Evolutionary conservation across 2,329 filamentous ascomycete species (phyloP), one percentile per base, ranked within the genome.

Genomic region (Xylariaceae sp.): DNA sequence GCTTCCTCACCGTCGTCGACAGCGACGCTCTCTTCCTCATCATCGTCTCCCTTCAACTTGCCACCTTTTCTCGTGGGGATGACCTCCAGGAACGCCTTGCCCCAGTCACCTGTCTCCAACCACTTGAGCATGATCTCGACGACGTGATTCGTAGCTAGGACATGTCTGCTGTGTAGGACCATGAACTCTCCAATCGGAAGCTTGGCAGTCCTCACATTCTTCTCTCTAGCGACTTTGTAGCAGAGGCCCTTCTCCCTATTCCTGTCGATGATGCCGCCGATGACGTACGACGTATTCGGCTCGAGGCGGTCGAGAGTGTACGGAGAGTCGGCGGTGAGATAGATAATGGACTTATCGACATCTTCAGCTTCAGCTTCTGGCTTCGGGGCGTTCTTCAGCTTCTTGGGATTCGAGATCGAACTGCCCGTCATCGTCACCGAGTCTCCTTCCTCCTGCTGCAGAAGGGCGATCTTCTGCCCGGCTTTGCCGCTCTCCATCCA

Each of bases 201-300:
- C 67, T 90, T 92, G 2, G 93, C 94, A 0, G 94, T 97, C 58
- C 87, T 87, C 62, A 99, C 83, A 0, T 89, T 89, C 56, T 79
- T 79, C 49, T 87, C 83, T 48, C 81, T 77, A 0, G 94, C 94
- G 14, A 88, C 80, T 62, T 86, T 87, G 77, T 96, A 91, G 72
- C 94, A 99, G 36, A 99, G 78, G 1, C 90, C 91, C 75, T 99
- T 99, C 71, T 99, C 87, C 42, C 94, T 83, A 71, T 99, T 99
- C 73, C 92, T 92, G 74, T 99, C 94, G 22, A 99, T 94, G 34
- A 99, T 78, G 0, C 93, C 94, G 34, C 94, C 94, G 50, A 99
- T 88, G 57, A 99, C 87, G 70, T 99, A 99, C 53, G 85, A 93
- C 55, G 87, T 91, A 71, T 94, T 87, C 0, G 92, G 90, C 68